Percentiles rank a stretch among this genome's conserved stretches.
Conservation (phyloP, 345 rosid species). For the Citrus glauca region DNA sequence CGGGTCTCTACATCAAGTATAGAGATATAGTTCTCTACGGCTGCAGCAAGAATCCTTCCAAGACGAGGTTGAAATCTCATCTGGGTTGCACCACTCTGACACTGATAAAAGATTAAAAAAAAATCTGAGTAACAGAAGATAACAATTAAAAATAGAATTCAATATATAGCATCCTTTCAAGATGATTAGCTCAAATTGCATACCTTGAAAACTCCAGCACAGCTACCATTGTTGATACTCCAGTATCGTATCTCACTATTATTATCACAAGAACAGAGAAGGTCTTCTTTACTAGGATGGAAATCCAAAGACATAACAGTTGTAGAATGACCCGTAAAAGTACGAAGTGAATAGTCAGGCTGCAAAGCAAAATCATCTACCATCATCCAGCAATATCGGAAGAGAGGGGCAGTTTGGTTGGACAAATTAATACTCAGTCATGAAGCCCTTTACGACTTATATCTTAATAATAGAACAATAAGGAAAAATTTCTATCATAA, state of each 20-base stretch:
- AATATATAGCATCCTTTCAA: neutral
- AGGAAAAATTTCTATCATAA: neutral
- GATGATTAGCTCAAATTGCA: neutral
- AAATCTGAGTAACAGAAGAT: neutral
- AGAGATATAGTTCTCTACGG: slow-evolving; percentile 46
- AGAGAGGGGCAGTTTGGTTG: neutral
- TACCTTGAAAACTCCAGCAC: slow-evolving; percentile 60
- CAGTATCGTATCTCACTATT: slow-evolving; percentile 63
- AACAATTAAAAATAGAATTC: neutral
- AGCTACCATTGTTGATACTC: slow-evolving; percentile 64
- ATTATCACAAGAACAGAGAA: slow-evolving; percentile 63
- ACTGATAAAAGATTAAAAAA: neutral
- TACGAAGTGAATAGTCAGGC: slow-evolving; percentile 51
- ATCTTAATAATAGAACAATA: neutral
- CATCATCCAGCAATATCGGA: neutral
- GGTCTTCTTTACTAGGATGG: slow-evolving; percentile 64
- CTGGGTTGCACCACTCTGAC: slow-evolving; percentile 53
- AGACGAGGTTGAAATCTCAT: slow-evolving; percentile 56
- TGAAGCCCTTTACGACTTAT: neutral
- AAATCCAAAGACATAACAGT: slow-evolving; percentile 68
- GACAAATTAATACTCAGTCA: neutral
- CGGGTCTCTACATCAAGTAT: slow-evolving; percentile 59
- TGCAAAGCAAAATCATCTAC: slow-evolving; percentile 28
- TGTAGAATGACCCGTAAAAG: slow-evolving; percentile 56
- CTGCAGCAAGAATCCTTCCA: slow-evolving; percentile 65